Evolutionary conservation across 441 rosid species (phyloP).

Genomic region (Gossypium schwendimanii): DNA sequence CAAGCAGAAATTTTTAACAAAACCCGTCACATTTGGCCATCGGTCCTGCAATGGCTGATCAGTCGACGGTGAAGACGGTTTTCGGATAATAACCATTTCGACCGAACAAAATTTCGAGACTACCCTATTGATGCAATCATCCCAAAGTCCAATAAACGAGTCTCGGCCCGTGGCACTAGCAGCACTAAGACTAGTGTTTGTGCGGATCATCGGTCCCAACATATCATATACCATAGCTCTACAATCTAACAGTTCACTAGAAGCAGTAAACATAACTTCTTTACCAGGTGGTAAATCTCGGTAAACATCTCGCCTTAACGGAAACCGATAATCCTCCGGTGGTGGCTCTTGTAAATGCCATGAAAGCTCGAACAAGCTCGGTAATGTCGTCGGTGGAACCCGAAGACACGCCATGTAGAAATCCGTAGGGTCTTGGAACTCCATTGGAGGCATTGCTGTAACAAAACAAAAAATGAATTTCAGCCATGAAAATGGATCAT

Average conservation of each 20-base stretch:
- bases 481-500: neutral
- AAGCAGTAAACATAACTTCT: constrained; percentile 62
- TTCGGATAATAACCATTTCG: constrained; percentile 52
- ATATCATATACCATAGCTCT: constrained; percentile 57
- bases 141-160: constrained; percentile 84
- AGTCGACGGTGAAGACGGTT: constrained; percentile 24
- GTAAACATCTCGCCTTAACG: constrained; percentile 67
- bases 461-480: neutral
- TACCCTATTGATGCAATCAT: constrained; percentile 69
- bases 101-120: constrained; percentile 64
- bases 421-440: constrained; percentile 83
- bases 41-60: constrained; percentile 45
- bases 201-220: constrained; percentile 51
- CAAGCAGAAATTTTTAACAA: constrained; percentile 55
- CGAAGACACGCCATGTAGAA: constrained; percentile 59
- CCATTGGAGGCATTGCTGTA: constrained; percentile 53
- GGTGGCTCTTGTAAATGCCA: constrained; percentile 87
- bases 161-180: constrained; percentile 56
- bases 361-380: constrained; percentile 66
- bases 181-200: constrained; percentile 36
- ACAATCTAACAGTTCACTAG: constrained; percentile 61
- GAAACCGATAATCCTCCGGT: constrained; percentile 68
- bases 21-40: constrained; percentile 91
- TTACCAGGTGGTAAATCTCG: constrained; percentile 77
- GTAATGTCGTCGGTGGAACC: constrained; percentile 52